Evolutionary conservation across 2,329 filamentous ascomycete species (phyloP).

Genomic region (Fusarium luffae): DNA sequence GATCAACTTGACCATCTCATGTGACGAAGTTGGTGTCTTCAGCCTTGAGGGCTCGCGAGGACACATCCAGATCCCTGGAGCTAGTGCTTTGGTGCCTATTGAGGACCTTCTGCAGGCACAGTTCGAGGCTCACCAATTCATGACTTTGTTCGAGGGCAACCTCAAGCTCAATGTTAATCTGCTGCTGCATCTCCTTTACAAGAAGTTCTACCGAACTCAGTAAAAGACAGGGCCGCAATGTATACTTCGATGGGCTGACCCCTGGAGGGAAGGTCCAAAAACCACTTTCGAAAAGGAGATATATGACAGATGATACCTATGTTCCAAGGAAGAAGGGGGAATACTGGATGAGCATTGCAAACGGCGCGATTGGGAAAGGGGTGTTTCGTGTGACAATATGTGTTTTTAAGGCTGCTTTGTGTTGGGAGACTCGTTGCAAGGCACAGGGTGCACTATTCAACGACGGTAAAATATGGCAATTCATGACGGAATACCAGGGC

Average conservation of each 20-base stretch:
- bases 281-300: slow-evolving; percentile 18
- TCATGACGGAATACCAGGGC: slow-evolving; percentile 36
- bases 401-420: slow-evolving; percentile 45
- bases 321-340: slow-evolving; percentile 28
- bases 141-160: slow-evolving; percentile 89
- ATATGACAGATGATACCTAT: slow-evolving; percentile 28
- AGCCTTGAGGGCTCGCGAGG: slow-evolving; percentile 90
- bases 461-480: slow-evolving; percentile 37
- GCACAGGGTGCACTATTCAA: slow-evolving; percentile 36
- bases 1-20: slow-evolving; percentile 93
- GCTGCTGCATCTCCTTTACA: slow-evolving; percentile 95
- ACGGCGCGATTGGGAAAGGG: slow-evolving; percentile 40
- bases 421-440: slow-evolving; percentile 31
- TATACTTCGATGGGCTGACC: slow-evolving; percentile 19
- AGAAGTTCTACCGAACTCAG: slow-evolving; percentile 92
- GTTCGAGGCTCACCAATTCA: slow-evolving; percentile 96
- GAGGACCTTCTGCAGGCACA: slow-evolving; percentile 96
- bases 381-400: slow-evolving; percentile 32
- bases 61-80: slow-evolving; percentile 95
- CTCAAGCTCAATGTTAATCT: slow-evolving; percentile 95
- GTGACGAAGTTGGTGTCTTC: slow-evolving; percentile 94
- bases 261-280: slow-evolving; percentile 30
- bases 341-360: slow-evolving; percentile 43
- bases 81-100: slow-evolving; percentile 86
- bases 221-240: slow-evolving; percentile 48